These are phyloP conservation scores for Saccharomyces uvarum DNA, from an alignment of 1,139 yeast species.

Conservation along the genomic window DNA sequence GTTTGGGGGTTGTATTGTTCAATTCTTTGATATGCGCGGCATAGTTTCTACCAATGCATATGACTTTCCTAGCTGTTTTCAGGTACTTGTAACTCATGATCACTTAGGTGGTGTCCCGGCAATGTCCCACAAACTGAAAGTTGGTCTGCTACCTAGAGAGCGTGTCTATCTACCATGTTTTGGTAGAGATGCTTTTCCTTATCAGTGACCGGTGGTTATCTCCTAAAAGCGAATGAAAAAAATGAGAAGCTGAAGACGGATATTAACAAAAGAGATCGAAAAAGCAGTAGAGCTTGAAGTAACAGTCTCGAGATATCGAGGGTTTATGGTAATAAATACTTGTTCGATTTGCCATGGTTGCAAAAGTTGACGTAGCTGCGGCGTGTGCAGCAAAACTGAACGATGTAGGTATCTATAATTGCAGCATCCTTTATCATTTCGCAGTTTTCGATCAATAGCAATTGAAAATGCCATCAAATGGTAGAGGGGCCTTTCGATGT, in stretches of 20 bases:
- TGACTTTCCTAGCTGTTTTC: slow-evolving; percentile 65
- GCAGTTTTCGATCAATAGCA: not conserved
- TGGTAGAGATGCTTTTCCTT: not conserved
- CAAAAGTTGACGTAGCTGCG: not conserved
- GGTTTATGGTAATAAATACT: not conserved
- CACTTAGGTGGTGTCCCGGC: not conserved
- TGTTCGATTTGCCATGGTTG: not conserved
- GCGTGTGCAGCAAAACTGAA: not conserved
- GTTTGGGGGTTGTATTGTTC: slow-evolving; percentile 68
- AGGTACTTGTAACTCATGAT: slow-evolving; percentile 45
- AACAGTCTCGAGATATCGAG: not conserved
- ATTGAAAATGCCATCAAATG: not conserved
- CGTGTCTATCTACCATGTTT: not conserved
- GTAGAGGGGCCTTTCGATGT: no score
- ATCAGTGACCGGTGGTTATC: not conserved
- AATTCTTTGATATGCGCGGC: slow-evolving; percentile 90
- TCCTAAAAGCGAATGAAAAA: not conserved
- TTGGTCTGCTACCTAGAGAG: not conserved
- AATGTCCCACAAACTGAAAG: not conserved
- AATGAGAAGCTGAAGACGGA: not conserved
- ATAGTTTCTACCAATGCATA: slow-evolving; percentile 93
- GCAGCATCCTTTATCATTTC: not conserved
- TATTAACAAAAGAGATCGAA: not conserved
- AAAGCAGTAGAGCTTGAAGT: not conserved
- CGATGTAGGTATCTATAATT: not conserved